Base-by-base conservation (phyloP, 2,329 filamentous ascomycete species). In the Geosmithia putterillii region DNA sequence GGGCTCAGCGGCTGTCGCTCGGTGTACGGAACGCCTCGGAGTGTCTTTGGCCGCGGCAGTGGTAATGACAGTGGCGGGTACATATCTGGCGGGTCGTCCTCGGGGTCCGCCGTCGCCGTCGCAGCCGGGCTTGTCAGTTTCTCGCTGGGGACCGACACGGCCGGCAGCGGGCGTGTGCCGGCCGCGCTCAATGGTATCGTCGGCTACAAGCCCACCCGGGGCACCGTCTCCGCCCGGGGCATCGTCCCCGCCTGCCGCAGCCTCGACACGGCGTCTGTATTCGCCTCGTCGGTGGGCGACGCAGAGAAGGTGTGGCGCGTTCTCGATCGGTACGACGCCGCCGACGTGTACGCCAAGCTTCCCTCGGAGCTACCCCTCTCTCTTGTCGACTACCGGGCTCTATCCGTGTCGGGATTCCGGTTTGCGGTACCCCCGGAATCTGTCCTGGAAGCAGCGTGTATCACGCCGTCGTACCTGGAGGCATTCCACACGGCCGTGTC, bases 1-100 rank as follows among this genome's bases (percentile, higher is more conserved):
- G 77, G 77, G 1, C 62, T 81, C 3, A 73, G 69, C 12, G 77
- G 76, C 15, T 74, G 70, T 40, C 67, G 75, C 21, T 76, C 72
- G 2, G 73, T 75, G 0, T 78, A 72, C 47, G 76, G 76, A 35
- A 64, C 53, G 57, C 47, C 54, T 3, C 40, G 70, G 66, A 44
- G 74, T 42, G 53, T 56, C 5, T 56, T 52, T 42, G 51, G 53
- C 43, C 23, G 10, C 23, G 10, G 10, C 7, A 25, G 23, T 7
- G 23, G n/a, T n/a, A 42, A 44, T 1, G 46, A 49, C 8, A 10
- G 23, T 10, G 23, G 10, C 6, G 23, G 23, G 23, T 52, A 55
- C 44, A 52, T 61, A 19, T 45, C 55, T 0, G 74, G 74, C 9
- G 76, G 75, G 6, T 76, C 73, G 1, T 76, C 70, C 7, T 74